phyloP scores from a whole-genome alignment of 2,329 filamentous ascomycete species.

The Cladophialophora immunda region DNA sequence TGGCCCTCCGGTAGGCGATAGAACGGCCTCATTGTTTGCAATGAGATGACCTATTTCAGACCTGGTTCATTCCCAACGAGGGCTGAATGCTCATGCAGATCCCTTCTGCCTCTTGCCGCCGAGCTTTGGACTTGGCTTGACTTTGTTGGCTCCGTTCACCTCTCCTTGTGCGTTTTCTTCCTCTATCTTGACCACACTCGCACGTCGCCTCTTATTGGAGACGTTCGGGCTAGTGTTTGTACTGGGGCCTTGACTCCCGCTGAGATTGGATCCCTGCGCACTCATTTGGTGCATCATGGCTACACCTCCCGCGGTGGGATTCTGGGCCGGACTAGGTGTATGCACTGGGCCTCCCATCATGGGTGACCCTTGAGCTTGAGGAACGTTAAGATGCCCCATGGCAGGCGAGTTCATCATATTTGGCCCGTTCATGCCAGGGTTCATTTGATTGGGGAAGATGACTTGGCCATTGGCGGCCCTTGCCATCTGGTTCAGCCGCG shows the following conservation, averaged over 20 bases:
- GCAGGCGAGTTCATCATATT: constrained; percentile 67
- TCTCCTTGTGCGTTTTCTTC: constrained; percentile 63
- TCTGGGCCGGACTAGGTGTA: constrained; percentile 55
- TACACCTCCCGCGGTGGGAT: constrained; percentile 55
- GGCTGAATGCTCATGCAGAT: constrained; percentile 38
- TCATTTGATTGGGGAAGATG: constrained; percentile 46
- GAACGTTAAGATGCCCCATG: constrained; percentile 62
- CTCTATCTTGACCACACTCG: constrained; percentile 68
- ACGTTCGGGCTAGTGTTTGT: constrained; percentile 71
- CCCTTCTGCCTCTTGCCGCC: constrained; percentile 57
- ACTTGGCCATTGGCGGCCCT: constrained; percentile 39
- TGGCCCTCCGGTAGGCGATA: background rate
- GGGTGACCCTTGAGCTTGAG: constrained; percentile 58
- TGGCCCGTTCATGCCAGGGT: constrained; percentile 56
- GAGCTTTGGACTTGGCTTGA: constrained; percentile 58
- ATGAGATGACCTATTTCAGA: background rate
- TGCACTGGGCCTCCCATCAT: constrained; percentile 61
- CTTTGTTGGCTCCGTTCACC: constrained; percentile 50
- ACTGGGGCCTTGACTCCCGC: constrained; percentile 60
- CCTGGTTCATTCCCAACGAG: background rate
- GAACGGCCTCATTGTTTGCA: background rate
- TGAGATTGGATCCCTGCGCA: constrained; percentile 64
- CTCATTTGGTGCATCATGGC: constrained; percentile 66
- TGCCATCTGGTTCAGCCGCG: constrained; percentile 38
- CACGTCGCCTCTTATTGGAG: constrained; percentile 64